Evolutionary conservation across 768 basidiomycete species (phyloP), one percentile per base, ranked within the genome.

Genomic region (Mycena albidolilacea): DNA sequence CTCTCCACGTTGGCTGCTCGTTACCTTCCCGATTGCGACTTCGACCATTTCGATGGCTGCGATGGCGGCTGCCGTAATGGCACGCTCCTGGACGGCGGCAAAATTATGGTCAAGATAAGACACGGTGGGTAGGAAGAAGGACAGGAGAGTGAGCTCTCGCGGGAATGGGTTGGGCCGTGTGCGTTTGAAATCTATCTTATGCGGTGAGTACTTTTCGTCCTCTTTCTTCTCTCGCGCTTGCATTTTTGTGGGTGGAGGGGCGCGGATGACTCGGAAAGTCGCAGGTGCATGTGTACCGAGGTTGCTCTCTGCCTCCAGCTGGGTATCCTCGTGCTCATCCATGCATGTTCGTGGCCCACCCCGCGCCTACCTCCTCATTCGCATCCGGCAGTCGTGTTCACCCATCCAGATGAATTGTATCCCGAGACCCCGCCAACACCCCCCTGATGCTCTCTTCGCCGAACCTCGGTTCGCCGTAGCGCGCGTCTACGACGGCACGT

Each of bases 321-420:
- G 30, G 4, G 30, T 30, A 4, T 30, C 30, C 30, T 30, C 30
- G 30, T 30, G 30, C 30, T 30, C 30, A 52, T n/a, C 14, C n/a
- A 8, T n/a, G 21, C 50, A n/a, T 21, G n/a, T 15, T 52, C 10
- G 7, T n/a, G 7, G n/a, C 50, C 19, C n/a, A n/a, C 21, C 50
- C 5, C 50, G n/a, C 50, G 30, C 30, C 30, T 3, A 21, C 50
- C 3, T 52, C 50, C 1, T 52, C 50, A 8, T n/a, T 21, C 21
- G 50, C 50, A 52, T 21, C n/a, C 50, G 21, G 50, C 50, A 52
- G 50, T 52, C 21, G n/a, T 52, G n/a, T 21, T 52, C n/a, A 52
- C 50, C 50, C n/a, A 8, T 52, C 50, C 50, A 52, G 50, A 52
- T 52, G 50, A 21, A 52, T n/a, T 52, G n/a, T 52, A 52, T 52